phyloP scores from a whole-genome alignment of 2,329 filamentous ascomycete genomes.

The Neoascochyta sp. region DNA sequence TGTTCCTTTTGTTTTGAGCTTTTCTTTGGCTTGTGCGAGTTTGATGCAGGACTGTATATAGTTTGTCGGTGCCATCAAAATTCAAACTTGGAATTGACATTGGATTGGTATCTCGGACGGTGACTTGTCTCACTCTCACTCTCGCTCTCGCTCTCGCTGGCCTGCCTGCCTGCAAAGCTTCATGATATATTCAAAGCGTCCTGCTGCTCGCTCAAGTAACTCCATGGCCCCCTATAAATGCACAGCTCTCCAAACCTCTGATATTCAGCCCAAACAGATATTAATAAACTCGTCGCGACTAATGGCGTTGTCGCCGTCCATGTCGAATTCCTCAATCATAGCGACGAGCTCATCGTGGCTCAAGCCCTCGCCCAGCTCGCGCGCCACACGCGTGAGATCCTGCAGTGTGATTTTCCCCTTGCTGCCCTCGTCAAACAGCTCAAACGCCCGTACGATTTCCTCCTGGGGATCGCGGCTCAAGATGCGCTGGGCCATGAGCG shows the following conservation, averaged over 20 bases:
- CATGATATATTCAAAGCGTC: too few species aligned
- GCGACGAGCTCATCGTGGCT: slow-evolving; percentile 88
- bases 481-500: slow-evolving; percentile 73
- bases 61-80: slow-evolving; percentile 28
- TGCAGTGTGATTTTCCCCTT: slow-evolving; percentile 88
- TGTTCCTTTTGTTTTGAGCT: slow-evolving; percentile 27
- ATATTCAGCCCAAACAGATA: slow-evolving; percentile 61
- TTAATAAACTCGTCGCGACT: slow-evolving; percentile 61
- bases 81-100: slow-evolving; percentile 11
- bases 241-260: too few species aligned
- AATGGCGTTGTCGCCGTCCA: slow-evolving; percentile 82
- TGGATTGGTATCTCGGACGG: slow-evolving; percentile 3
- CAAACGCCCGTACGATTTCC: slow-evolving; percentile 87
- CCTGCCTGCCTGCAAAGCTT: too few species aligned
- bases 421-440: slow-evolving; percentile 86
- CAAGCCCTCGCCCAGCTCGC: slow-evolving; percentile 87
- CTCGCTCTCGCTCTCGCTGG: too few species aligned
- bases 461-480: slow-evolving; percentile 79
- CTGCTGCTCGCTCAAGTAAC: too few species aligned
- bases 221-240: too few species aligned
- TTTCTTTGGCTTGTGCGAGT: slow-evolving; percentile 11
- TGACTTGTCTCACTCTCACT: too few species aligned
- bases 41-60: slow-evolving; percentile 36
- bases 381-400: slow-evolving; percentile 80
- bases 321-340: slow-evolving; percentile 98